Evolutionary conservation across 2,329 filamentous ascomycete species (phyloP).

Genomic region (Neoascochyta sp.): DNA sequence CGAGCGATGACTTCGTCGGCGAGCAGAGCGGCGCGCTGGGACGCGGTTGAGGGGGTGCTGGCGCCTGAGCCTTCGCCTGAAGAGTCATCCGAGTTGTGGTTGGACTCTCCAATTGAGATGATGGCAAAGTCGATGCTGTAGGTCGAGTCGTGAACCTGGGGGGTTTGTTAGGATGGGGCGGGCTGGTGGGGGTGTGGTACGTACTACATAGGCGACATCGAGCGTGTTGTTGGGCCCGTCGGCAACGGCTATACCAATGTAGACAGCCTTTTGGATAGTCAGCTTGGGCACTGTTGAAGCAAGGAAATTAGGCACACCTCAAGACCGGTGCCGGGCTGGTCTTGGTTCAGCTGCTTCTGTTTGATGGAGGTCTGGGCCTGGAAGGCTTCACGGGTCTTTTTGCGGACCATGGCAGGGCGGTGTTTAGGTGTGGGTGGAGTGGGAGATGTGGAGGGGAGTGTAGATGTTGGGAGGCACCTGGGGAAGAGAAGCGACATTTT

Average conservation of each 20-base stretch:
- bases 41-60: conserved; percentile 12
- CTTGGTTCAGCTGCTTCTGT: conserved; percentile 14
- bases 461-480: no score
- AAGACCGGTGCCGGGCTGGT: conserved; percentile 12
- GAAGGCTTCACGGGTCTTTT: conserved; percentile 24
- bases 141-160: no score
- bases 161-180: no score
- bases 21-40: conserved; percentile 33
- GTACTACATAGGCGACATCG: conserved; percentile 56
- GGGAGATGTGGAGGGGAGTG: no score
- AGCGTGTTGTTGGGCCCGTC: conserved; percentile 51
- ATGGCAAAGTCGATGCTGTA: conserved; percentile 62
- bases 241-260: conserved; percentile 59
- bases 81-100: conserved; percentile 2
- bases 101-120: conserved; percentile 9
- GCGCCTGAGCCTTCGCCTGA: conserved; percentile 8
- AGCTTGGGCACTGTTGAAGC: background rate
- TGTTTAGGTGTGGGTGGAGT: no score
- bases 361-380: conserved; percentile 22
- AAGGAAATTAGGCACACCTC: conserved; percentile 10
- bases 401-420: conserved; percentile 16
- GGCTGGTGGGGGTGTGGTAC: no score
- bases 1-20: conserved; percentile 58
- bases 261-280: conserved; percentile 43
- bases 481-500: no score